phyloP scores from a whole-genome alignment of 352 stramenopile genomes.

The Blastocystis sp. region DNA sequence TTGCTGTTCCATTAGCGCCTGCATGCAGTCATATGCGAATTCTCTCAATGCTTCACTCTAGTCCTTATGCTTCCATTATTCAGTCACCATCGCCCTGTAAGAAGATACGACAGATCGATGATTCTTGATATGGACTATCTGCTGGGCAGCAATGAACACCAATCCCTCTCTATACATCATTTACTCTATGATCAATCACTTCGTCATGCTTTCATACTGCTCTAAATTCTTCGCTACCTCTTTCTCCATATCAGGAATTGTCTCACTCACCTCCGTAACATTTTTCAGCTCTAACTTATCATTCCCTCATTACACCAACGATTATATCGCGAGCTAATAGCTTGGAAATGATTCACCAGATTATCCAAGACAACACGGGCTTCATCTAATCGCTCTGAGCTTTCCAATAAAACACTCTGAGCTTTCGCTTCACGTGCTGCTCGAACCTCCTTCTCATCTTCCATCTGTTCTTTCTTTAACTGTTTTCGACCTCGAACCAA shows the following conservation, averaged over 20 bases:
- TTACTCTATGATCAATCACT: not conserved
- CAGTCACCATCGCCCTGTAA: not conserved
- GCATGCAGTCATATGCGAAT: constrained; percentile 13
- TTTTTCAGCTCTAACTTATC: constrained; percentile 29
- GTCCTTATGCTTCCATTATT: not conserved
- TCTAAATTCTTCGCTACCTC: constrained; percentile 12
- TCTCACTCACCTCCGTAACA: not conserved
- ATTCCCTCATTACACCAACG: not conserved
- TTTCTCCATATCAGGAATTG: not conserved
- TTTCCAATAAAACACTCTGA: not conserved
- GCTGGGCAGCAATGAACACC: constrained; percentile 41
- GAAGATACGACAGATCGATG: constrained; percentile 25
- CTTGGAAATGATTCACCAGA: constrained; percentile 48
- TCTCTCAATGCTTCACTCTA: constrained; percentile 27
- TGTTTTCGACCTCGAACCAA: not conserved
- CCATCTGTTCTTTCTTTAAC: constrained; percentile 4
- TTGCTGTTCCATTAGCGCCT: constrained; percentile 30
- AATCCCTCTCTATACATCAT: constrained; percentile 10
- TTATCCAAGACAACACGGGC: constrained; percentile 24
- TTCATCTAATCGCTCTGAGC: constrained; percentile 1
- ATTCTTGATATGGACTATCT: constrained; percentile 25
- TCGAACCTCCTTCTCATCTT: constrained; percentile 7
- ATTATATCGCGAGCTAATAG: constrained; percentile 2
- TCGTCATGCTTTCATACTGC: constrained; percentile 40
- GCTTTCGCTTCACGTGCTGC: not conserved